Conservation (phyloP, 1,284 basidiomycete species). For the Lentinula novae-zelandiae region DNA sequence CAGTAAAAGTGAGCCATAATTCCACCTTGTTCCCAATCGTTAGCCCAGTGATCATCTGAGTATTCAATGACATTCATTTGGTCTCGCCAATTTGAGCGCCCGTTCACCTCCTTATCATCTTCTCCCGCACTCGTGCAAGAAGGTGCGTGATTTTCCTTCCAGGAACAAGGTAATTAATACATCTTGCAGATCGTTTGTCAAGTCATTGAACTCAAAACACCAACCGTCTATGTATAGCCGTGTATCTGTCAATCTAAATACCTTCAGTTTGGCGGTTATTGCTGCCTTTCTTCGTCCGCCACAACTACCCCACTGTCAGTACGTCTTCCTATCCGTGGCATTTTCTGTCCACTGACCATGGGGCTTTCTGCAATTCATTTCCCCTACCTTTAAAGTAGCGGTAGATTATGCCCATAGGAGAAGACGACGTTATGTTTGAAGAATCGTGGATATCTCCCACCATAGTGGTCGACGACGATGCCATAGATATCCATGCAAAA, state of each 20-base stretch:
- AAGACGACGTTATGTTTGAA: slow-evolving; percentile 5
- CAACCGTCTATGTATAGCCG: neutral
- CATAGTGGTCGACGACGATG: neutral
- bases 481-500: neutral
- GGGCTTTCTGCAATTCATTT: neutral
- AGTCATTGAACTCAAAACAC: neutral
- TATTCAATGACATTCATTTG: neutral
- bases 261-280: neutral
- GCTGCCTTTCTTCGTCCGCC: neutral
- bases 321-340: neutral
- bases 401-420: slow-evolving; percentile 8
- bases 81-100: neutral
- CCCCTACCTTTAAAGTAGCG: neutral
- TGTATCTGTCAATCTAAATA: neutral
- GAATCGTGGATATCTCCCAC: neutral
- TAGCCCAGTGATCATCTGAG: too few relatives aligned
- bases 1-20: too few relatives aligned
- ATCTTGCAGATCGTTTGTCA: slow-evolving; percentile 9
- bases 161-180: neutral
- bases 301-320: neutral
- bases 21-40: too few relatives aligned
- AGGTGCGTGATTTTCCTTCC: neutral
- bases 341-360: neutral
- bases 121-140: neutral
- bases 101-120: neutral